phyloP scores from a whole-genome alignment of 2,329 filamentous ascomycete species.

The Beauveria scarabaeidicola region DNA sequence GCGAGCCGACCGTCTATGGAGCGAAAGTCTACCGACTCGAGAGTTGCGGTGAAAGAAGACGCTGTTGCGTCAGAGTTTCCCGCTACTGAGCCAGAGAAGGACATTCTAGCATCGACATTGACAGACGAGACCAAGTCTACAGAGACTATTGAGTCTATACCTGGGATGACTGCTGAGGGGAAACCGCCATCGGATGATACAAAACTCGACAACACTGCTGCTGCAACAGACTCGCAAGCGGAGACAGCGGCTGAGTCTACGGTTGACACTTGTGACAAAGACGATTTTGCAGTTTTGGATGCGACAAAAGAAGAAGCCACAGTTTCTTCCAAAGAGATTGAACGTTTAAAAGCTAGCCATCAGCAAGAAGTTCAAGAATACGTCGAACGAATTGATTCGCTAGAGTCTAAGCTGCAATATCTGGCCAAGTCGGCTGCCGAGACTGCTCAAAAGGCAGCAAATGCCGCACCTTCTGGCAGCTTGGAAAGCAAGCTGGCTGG shows the following conservation, averaged over 20 bases:
- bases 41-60: constrained; percentile 8
- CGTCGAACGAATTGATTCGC: constrained; percentile 80
- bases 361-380: constrained; percentile 79
- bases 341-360: constrained; percentile 31
- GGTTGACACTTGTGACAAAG: neutral
- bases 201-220: neutral
- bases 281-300: neutral
- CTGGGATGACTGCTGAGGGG: neutral
- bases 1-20: constrained; percentile 21
- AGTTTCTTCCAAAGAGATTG: constrained; percentile 10
- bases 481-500: constrained; percentile 73
- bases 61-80: constrained; percentile 14
- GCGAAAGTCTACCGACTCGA: constrained; percentile 22
- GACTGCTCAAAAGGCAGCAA: constrained; percentile 59
- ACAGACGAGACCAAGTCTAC: neutral
- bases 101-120: neutral
- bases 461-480: constrained; percentile 55
- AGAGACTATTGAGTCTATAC: neutral
- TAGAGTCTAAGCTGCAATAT: constrained; percentile 87
- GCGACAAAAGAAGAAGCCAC: neutral
- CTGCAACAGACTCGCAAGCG: neutral
- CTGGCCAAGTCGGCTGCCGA: constrained; percentile 73
- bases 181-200: neutral
- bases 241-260: neutral
- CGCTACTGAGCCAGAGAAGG: constrained; percentile 11